Evolutionary conservation across 148 eudicot genomes (phyloP).

Genomic region (Nepenthes mirabilis): DNA sequence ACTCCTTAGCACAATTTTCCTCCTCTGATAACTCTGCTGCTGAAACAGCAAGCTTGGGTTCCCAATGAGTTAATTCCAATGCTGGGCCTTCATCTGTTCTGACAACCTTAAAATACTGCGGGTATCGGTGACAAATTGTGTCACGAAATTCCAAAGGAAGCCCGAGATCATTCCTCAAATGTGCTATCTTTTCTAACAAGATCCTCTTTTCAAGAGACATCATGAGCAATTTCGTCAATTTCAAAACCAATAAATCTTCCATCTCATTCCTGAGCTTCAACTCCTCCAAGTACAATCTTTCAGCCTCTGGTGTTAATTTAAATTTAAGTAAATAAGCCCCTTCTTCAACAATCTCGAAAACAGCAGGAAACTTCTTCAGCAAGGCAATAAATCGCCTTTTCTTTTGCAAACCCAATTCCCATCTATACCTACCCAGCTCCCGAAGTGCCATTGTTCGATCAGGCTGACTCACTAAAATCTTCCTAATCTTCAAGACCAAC

Average conservation of each 20-base stretch:
- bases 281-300: conserved; percentile 83
- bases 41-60: conserved; percentile 87
- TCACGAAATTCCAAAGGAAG: conserved; percentile 82
- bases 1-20: conserved; percentile 44
- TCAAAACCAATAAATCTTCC: conserved; percentile 74
- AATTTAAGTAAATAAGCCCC: conserved; percentile 74
- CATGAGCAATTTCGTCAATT: conserved; percentile 85
- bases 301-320: conserved; percentile 88
- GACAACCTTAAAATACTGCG: conserved; percentile 83
- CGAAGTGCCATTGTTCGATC: conserved; percentile 68
- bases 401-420: conserved; percentile 47
- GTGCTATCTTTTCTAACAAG: conserved; percentile 75
- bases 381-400: conserved; percentile 67
- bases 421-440: conserved; percentile 69
- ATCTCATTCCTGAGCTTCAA: conserved; percentile 75
- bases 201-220: conserved; percentile 84
- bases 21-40: conserved; percentile 91
- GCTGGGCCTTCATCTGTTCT: conserved; percentile 69
- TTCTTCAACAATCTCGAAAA: conserved; percentile 86
- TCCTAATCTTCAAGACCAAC: conserved; percentile 66
- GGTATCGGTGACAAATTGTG: conserved; percentile 83
- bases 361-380: conserved; percentile 75
- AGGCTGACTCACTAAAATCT: conserved; percentile 62
- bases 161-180: conserved; percentile 83
- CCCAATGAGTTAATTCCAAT: conserved; percentile 94